These are phyloP conservation scores for Metschnikowia amazonensis DNA, from an alignment of 805 yeast species.

Conservation along the genomic window DNA sequence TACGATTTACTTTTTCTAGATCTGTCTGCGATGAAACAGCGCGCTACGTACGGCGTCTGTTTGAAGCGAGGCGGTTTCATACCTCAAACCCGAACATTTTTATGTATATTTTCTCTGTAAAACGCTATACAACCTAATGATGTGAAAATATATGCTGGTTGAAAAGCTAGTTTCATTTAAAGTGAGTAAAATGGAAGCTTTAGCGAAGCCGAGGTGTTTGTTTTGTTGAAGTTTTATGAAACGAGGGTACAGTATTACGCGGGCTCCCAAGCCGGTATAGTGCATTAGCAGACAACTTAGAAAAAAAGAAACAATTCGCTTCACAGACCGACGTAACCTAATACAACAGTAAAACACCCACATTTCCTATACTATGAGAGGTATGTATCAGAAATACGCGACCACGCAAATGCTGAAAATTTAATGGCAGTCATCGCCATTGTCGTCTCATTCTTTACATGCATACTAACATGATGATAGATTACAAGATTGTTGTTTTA, in stretches of 20 bases:
- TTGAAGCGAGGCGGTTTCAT: neutral
- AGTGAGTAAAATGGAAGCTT: neutral
- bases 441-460: neutral
- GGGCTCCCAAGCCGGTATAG: slow-evolving; percentile 3
- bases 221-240: neutral
- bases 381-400: slow-evolving; percentile 7
- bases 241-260: neutral
- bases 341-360: slow-evolving; percentile 1
- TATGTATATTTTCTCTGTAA: neutral
- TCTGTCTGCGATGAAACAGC: neutral
- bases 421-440: neutral
- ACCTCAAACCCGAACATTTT: neutral
- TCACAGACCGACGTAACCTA: neutral
- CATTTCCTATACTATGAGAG: slow-evolving; percentile 12
- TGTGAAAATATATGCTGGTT: neutral
- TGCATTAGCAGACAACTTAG: slow-evolving; percentile 6
- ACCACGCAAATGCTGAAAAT: neutral
- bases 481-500: slow-evolving; percentile 83
- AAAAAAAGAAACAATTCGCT: slow-evolving; percentile 7
- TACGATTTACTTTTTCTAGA: neutral
- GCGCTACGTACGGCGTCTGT: slow-evolving; percentile 1
- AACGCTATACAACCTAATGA: neutral
- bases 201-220: neutral
- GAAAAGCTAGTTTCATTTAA: neutral
- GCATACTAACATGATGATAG: slow-evolving; percentile 33